phyloP scores from a whole-genome alignment of 345 rosid species.

The Salix exigua region DNA sequence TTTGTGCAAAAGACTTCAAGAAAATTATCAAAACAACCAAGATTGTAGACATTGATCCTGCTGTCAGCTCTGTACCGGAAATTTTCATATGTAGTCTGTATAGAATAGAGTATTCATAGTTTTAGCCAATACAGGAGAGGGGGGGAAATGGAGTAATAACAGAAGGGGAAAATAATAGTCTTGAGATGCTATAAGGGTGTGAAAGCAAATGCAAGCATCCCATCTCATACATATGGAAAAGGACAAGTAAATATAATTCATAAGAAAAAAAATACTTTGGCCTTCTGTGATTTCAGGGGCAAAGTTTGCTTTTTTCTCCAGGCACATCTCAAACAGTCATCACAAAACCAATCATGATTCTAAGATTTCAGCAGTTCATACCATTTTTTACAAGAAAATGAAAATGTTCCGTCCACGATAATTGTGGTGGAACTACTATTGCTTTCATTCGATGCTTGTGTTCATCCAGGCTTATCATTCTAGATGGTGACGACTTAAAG shows the following conservation, averaged over 20 bases:
- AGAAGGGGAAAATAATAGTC: background rate
- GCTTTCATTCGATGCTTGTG: conserved; percentile 1
- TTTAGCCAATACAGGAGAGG: background rate
- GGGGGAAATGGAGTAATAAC: background rate
- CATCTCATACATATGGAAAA: background rate
- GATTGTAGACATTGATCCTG: conserved; percentile 55
- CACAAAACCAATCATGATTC: background rate
- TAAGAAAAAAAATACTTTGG: background rate
- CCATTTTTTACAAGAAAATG: background rate
- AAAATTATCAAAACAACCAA: conserved; percentile 61
- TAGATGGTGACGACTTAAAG: background rate
- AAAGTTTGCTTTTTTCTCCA: background rate
- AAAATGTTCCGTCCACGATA: background rate
- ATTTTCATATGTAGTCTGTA: conserved; percentile 95
- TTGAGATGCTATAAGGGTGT: background rate
- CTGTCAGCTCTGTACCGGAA: conserved; percentile 79
- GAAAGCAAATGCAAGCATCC: background rate
- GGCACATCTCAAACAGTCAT: background rate
- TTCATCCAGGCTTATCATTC: background rate
- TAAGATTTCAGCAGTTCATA: background rate
- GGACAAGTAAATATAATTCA: background rate
- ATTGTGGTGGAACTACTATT: background rate
- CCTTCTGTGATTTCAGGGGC: background rate
- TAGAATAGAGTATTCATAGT: conserved; percentile 17
- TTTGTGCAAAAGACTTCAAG: conserved; percentile 69